phyloP scores from a whole-genome alignment of 768 basidiomycete genomes.

The Daedaleopsis nitida region DNA sequence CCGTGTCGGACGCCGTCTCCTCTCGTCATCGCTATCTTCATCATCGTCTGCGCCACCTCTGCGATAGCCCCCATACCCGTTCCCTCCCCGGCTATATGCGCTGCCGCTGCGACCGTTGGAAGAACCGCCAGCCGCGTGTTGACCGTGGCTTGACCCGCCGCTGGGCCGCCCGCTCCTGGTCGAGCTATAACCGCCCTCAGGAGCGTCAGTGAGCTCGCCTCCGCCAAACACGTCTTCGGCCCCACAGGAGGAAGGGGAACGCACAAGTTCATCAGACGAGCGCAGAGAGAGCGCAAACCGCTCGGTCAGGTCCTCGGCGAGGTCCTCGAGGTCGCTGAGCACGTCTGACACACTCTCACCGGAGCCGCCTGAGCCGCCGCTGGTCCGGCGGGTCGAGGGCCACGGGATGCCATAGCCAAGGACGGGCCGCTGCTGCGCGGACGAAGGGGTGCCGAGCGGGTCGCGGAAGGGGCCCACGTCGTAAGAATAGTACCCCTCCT shows the following conservation, averaged over 20 bases:
- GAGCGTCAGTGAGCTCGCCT: constrained; percentile 7
- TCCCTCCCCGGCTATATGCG: constrained; percentile 30
- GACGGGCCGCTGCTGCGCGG: constrained; percentile 3
- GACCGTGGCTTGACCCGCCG: constrained; percentile 6
- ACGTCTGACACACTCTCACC: constrained; percentile 13
- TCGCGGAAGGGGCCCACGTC: constrained; percentile 18
- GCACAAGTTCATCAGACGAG: not conserved
- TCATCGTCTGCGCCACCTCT: constrained; percentile 34
- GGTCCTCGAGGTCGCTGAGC: constrained; percentile 19
- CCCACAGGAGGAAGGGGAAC: not conserved
- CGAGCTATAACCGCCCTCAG: constrained; percentile 4
- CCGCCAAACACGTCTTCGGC: constrained; percentile 10
- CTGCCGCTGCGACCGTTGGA: constrained; percentile 15
- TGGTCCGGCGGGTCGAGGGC: constrained; percentile 20
- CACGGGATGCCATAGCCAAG: constrained; percentile 23
- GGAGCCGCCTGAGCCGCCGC: constrained; percentile 5
- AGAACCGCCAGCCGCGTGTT: constrained; percentile 3
- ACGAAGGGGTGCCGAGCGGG: constrained; percentile 9
- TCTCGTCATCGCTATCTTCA: constrained; percentile 35
- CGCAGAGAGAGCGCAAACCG: constrained; percentile 11
- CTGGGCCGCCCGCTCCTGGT: constrained; percentile 11
- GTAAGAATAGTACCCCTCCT: constrained; percentile 14
- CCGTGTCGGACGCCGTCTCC: constrained; percentile 28
- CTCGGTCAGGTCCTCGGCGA: constrained; percentile 18
- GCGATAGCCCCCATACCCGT: constrained; percentile 19